Conservation (phyloP, 768 basidiomycete genomes). For the Cystobasidium ongulense region DNA sequence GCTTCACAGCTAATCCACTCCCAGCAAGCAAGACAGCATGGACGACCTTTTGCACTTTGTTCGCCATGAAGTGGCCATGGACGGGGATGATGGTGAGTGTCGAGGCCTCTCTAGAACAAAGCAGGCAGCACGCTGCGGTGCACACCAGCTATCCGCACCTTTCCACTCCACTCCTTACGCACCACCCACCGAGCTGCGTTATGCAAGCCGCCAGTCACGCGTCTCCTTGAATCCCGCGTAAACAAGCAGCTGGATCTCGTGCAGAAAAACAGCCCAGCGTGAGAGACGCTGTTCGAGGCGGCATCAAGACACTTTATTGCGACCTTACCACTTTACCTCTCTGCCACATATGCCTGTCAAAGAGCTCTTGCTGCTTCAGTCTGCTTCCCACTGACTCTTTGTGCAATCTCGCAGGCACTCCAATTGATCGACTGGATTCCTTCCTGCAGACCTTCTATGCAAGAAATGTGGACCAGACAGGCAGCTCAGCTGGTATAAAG, state of each 20-base stretch:
- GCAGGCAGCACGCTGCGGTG: no score
- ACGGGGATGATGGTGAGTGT: conserved; percentile 75
- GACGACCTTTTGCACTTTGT: conserved; percentile 78
- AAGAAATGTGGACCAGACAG: not conserved
- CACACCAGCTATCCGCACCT: no score
- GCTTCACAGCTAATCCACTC: not conserved
- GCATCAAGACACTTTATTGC: not conserved
- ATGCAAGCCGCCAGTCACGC: not conserved
- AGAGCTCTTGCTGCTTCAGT: not conserved
- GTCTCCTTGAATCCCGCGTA: not conserved
- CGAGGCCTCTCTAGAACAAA: no score
- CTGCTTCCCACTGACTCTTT: not conserved
- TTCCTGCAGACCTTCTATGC: not conserved
- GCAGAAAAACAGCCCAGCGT: not conserved
- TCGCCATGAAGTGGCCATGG: conserved; percentile 76
- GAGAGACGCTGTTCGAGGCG: not conserved
- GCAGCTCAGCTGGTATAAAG: not conserved
- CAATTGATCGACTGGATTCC: conserved; percentile 13
- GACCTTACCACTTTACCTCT: not conserved
- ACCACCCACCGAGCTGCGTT: not conserved
- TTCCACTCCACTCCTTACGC: no score
- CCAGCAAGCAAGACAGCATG: conserved; percentile 46
- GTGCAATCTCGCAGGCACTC: not conserved
- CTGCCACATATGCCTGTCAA: not conserved
- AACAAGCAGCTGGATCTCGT: not conserved